phyloP scores from a whole-genome alignment of 2,329 filamentous ascomycete species.

The Trichoderma guizhouense region DNA sequence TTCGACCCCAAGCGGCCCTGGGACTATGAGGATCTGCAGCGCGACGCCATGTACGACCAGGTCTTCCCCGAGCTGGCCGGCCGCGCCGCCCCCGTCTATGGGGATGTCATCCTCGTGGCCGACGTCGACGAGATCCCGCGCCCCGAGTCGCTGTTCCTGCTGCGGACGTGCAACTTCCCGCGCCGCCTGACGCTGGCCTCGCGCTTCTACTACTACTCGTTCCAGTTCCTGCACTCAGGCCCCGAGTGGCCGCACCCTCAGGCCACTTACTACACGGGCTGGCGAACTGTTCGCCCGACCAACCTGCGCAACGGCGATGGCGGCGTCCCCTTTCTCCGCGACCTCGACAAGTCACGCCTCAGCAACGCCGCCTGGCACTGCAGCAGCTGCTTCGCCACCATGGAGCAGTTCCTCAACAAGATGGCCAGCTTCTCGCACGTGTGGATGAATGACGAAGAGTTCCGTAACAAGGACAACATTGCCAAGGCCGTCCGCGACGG shows the following conservation, averaged over 20 bases:
- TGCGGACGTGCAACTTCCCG: slow-evolving; percentile 52
- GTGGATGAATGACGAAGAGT: slow-evolving; percentile 49
- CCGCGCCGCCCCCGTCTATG: slow-evolving; percentile 38
- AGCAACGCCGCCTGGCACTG: slow-evolving; percentile 59
- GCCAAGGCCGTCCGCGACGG: slow-evolving; percentile 50
- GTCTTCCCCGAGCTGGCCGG: slow-evolving; percentile 49
- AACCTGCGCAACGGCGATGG: slow-evolving; percentile 50
- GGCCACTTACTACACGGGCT: slow-evolving; percentile 50
- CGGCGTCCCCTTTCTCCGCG: slow-evolving; percentile 36
- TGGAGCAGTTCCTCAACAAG: slow-evolving; percentile 54
- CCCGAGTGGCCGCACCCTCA: slow-evolving; percentile 55
- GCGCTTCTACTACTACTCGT: slow-evolving; percentile 57
- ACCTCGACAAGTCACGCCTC: slow-evolving; percentile 43
- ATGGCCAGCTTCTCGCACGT: slow-evolving; percentile 55
- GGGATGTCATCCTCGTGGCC: slow-evolving; percentile 57
- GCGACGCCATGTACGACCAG: slow-evolving; percentile 56
- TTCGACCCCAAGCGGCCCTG: slow-evolving; percentile 41
- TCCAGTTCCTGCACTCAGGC: slow-evolving; percentile 46
- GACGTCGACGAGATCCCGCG: slow-evolving; percentile 60
- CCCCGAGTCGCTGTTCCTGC: slow-evolving; percentile 45
- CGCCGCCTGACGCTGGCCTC: slow-evolving; percentile 50
- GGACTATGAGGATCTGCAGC: slow-evolving; percentile 52
- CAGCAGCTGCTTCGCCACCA: slow-evolving; percentile 56
- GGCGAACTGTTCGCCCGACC: slow-evolving; percentile 49
- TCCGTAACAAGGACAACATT: slow-evolving; percentile 46